Conservation (phyloP, 2,329 filamentous ascomycete genomes). For the Calonectria multiphialidica region DNA sequence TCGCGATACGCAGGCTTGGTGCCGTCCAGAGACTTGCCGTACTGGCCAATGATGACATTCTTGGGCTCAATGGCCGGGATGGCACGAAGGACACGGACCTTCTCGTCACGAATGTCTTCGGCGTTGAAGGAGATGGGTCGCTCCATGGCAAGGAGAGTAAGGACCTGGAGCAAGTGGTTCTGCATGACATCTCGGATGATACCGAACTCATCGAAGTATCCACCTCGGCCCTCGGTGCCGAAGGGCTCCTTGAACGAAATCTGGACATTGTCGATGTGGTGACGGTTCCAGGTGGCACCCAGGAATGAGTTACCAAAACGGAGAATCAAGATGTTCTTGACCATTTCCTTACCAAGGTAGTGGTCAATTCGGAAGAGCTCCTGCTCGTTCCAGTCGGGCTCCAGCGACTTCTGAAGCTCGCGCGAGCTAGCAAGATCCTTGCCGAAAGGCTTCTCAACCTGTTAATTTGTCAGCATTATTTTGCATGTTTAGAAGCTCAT, state of each 20-base stretch:
- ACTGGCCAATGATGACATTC: slow-evolving; percentile 99
- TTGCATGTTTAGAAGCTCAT: background rate
- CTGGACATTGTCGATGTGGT: slow-evolving; percentile 99
- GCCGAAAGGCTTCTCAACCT: slow-evolving; percentile 99
- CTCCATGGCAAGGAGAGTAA: slow-evolving; percentile 98
- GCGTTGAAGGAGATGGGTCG: slow-evolving; percentile 97
- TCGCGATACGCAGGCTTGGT: slow-evolving; percentile 98
- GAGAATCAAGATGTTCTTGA: slow-evolving; percentile 99
- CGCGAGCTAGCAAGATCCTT: slow-evolving; percentile 96
- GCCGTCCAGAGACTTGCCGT: slow-evolving; percentile 94
- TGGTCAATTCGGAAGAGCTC: slow-evolving; percentile 99
- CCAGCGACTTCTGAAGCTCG: slow-evolving; percentile 92
- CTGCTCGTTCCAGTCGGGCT: slow-evolving; percentile 98
- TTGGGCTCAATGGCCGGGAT: slow-evolving; percentile 98
- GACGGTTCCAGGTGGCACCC: slow-evolving; percentile 97
- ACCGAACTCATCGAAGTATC: slow-evolving; percentile 99
- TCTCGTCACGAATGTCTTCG: slow-evolving; percentile 98
- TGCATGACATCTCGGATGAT: slow-evolving; percentile 99
- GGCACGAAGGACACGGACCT: slow-evolving; percentile 93
- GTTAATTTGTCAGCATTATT: slow-evolving; percentile 39
- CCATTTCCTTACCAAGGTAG: slow-evolving; percentile 99
- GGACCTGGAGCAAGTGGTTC: slow-evolving; percentile 96
- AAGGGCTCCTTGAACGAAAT: slow-evolving; percentile 99
- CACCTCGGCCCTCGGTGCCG: slow-evolving; percentile 95
- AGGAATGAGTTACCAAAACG: slow-evolving; percentile 99